A percentile compares a stretch with the other conserved stretches of the same genome.
Conservation (phyloP, 768 basidiomycete species). For the Lentinula guzmanii region DNA sequence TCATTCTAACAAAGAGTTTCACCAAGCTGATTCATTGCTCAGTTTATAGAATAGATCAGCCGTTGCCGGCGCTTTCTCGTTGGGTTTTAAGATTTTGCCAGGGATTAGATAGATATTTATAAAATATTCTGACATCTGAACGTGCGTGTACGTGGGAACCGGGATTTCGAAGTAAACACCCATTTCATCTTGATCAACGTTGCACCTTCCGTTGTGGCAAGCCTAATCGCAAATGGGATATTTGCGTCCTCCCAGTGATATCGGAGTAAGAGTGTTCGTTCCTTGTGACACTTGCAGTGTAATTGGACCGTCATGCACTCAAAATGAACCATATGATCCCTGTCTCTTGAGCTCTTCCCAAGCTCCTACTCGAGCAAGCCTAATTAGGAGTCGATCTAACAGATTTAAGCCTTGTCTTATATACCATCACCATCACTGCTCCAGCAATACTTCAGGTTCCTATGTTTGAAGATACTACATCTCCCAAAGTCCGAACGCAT, state of each 20-base stretch:
- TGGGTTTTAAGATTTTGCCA: not conserved
- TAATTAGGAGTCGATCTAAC: not conserved
- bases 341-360: not conserved
- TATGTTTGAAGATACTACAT: slow-evolving; percentile 13
- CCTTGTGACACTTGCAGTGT: too few species aligned
- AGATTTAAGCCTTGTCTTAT: not conserved
- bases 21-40: too few species aligned
- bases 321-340: not conserved
- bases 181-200: too few species aligned
- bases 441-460: not conserved
- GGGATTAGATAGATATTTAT: not conserved
- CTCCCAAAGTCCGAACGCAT: slow-evolving; percentile 33
- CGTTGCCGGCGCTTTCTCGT: not conserved
- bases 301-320: not conserved
- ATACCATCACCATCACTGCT: slow-evolving; percentile 10
- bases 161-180: too few species aligned
- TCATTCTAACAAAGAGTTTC: too few species aligned
- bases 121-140: too few species aligned
- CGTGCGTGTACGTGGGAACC: too few species aligned
- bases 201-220: too few species aligned
- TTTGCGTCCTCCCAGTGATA: too few species aligned
- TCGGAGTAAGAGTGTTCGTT: too few species aligned
- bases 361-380: not conserved
- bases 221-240: too few species aligned
- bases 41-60: not conserved